Conservation (phyloP, 106 monocot species). For the Alisma plantagoaquatica region DNA sequence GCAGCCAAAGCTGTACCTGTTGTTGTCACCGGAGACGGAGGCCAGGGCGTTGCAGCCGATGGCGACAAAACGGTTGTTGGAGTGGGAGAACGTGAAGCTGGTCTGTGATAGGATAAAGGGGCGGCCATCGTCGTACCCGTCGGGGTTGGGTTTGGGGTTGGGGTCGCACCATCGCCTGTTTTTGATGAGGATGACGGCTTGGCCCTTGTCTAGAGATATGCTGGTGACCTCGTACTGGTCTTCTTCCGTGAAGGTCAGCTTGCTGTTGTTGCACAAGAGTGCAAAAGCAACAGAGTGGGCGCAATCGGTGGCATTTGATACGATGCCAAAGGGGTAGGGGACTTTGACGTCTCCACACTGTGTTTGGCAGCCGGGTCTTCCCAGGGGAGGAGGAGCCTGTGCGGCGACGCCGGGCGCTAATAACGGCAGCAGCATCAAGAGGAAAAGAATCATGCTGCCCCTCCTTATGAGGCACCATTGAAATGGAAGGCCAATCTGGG, state of each 20-base stretch:
- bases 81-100: background rate
- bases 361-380: no score
- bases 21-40: background rate
- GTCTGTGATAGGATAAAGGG: no score
- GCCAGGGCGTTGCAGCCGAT: conserved; percentile 6
- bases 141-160: background rate
- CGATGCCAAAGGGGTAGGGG: no score
- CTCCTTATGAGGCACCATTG: no score
- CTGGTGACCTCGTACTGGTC: background rate
- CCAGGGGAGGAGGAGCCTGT: no score
- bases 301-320: no score
- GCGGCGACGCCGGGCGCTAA: no score
- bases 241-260: background rate
- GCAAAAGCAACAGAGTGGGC: no score
- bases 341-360: no score
- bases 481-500: no score
- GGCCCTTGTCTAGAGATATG: background rate
- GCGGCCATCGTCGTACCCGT: background rate
- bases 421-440: no score
- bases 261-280: background rate
- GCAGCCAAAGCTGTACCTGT: conserved; percentile 1
- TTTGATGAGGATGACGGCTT: background rate
- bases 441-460: no score
- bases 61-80: background rate
- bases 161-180: background rate